Base-by-base conservation (phyloP, 805 yeast species). In the Candida montana region DNA sequence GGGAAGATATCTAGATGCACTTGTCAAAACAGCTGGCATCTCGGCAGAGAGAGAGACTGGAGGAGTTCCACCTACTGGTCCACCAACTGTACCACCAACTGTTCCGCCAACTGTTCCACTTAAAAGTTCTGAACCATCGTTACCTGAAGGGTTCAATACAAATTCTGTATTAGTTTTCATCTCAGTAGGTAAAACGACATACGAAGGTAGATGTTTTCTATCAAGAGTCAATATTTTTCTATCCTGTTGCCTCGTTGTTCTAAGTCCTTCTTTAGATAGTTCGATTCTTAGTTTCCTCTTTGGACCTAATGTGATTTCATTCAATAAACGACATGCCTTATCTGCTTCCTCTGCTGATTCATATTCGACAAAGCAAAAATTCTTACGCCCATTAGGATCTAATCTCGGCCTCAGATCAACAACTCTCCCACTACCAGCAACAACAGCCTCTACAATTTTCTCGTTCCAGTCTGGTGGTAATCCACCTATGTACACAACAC, bases 391-490 rank as follows among this genome's bases (percentile, higher is more conserved):
- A 10, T 72, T 67, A 2, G 58, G 53, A 31, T 57, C 59, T 19
- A 57, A 40, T 34, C 59, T 44, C 9, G 53, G 44, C 50, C 86
- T 70, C 8, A 83, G 81, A 48, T 80, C 86, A 13, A 79, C 78
- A 20, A 84, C 75, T 3, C 75, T 74, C 1, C 93, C 93, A 9
- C 84, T 71, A 1, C 90, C 90, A 40, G 84, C 79, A 19, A 83
- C 80, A 10, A 83, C 75, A 23, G 79, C 75, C 40, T 78, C 74
- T 28, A 83, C 66, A 13, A 72, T 75, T 38, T 75, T 75, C 42
- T 75, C 80, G 47, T 71, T 79, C 93, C 93, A 84, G 46, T 79
- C 81, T 49, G 72, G 73, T 1, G 93, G 93, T 21, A 83, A 64
- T 50, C 73, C 75, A 13, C 86, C 87, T 12, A 80, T 50, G 50